phyloP scores from a whole-genome alignment of 305 asterid species.

The Fraxinus latifolia region DNA sequence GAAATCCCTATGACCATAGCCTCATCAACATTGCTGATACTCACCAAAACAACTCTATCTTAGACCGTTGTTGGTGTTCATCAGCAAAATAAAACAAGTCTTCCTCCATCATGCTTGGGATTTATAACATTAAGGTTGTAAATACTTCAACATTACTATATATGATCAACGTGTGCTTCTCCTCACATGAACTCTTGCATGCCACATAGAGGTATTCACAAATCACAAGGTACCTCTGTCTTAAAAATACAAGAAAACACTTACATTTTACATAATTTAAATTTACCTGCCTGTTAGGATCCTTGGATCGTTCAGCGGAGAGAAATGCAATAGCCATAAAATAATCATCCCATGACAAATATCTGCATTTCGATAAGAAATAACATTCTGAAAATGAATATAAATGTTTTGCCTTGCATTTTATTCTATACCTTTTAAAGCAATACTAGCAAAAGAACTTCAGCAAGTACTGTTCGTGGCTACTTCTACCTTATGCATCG shows the following conservation, averaged over 20 bases:
- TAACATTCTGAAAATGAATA: not conserved
- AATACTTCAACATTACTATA: not conserved
- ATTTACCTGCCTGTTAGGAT: slow-evolving; percentile 90
- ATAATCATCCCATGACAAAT: slow-evolving; percentile 85
- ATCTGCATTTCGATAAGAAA: slow-evolving; percentile 34
- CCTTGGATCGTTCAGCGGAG: slow-evolving; percentile 87
- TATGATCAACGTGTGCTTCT: not conserved
- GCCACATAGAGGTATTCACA: not conserved
- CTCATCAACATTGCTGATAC: not conserved
- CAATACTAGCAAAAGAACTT: not conserved
- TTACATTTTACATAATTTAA: not conserved
- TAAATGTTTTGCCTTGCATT: not conserved
- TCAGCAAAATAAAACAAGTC: not conserved
- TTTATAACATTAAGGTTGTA: not conserved
- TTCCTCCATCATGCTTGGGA: not conserved
- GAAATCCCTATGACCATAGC: not conserved
- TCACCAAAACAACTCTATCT: not conserved
- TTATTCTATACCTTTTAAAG: not conserved
- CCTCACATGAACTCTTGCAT: not conserved
- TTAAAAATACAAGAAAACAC: not conserved
- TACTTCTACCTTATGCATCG: not conserved
- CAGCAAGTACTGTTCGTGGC: not conserved
- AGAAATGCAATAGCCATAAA: slow-evolving; percentile 89
- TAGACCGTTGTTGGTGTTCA: not conserved
- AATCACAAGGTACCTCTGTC: not conserved